Conservation (phyloP, 2,329 filamentous ascomycete genomes). For the Aspergillus sp. region DNA sequence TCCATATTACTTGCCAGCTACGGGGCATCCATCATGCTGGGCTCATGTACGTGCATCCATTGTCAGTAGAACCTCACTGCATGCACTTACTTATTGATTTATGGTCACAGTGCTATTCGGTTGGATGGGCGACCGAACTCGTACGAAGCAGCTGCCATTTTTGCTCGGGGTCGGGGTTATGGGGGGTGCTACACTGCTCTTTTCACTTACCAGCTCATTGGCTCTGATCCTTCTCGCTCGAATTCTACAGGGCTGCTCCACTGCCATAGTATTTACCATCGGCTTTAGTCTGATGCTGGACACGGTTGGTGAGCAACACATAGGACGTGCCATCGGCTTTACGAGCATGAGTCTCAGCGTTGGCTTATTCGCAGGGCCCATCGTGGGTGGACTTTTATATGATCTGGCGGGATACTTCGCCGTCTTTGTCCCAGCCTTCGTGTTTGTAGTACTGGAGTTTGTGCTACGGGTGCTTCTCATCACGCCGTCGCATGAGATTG, state of each 20-base stretch:
- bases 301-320: slow-evolving; percentile 15
- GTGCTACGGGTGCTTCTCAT: neutral
- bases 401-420: neutral
- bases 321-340: slow-evolving; percentile 51
- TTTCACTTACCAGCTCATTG: neutral
- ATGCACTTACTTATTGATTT: neutral
- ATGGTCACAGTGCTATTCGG: slow-evolving; percentile 7
- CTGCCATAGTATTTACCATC: slow-evolving; percentile 70
- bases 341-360: slow-evolving; percentile 60
- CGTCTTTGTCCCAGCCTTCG: neutral
- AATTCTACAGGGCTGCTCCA: slow-evolving; percentile 50
- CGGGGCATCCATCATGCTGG: neutral
- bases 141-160: slow-evolving; percentile 7
- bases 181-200: slow-evolving; percentile 51
- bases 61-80: neutral
- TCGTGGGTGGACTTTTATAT: slow-evolving; percentile 57
- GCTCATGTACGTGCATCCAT: neutral
- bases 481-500: neutral
- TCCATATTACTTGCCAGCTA: neutral
- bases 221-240: neutral
- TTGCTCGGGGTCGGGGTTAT: slow-evolving; percentile 10
- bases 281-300: slow-evolving; percentile 69
- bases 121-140: slow-evolving; percentile 8
- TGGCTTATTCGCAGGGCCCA: slow-evolving; percentile 63
- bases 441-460: neutral